Percentiles rank a stretch among this genome's conserved stretches.
phyloP scores from a whole-genome alignment of 2,329 filamentous ascomycete species.

The Fusarium armeniacum region DNA sequence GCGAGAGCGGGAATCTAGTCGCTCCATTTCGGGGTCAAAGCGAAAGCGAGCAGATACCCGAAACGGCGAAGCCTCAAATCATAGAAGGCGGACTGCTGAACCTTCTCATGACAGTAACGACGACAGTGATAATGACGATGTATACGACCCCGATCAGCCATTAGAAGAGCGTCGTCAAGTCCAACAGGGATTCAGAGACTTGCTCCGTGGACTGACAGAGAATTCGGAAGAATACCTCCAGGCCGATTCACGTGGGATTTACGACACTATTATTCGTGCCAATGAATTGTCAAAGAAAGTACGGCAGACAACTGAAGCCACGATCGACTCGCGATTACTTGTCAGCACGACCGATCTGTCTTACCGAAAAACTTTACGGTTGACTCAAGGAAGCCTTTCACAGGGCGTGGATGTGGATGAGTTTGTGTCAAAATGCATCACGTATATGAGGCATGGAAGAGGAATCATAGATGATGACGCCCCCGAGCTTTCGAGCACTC shows the following conservation, averaged over 20 bases:
- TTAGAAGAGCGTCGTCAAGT: conserved; percentile 78
- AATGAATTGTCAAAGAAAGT: conserved; percentile 76
- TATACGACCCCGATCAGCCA: conserved; percentile 88
- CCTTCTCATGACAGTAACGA: conserved; percentile 42
- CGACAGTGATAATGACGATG: conserved; percentile 53
- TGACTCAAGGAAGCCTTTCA: conserved; percentile 78
- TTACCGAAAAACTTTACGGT: conserved; percentile 80
- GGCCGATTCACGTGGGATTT: conserved; percentile 73
- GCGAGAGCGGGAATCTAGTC: conserved; percentile 46
- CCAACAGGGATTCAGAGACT: conserved; percentile 76
- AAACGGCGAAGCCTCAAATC: conserved; percentile 41
- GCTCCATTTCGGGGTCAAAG: conserved; percentile 49
- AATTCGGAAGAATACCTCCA: conserved; percentile 81
- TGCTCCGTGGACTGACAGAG: conserved; percentile 73
- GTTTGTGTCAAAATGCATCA: conserved; percentile 90
- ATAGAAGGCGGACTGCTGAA: conserved; percentile 48
- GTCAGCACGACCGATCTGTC: conserved; percentile 85
- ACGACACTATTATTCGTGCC: conserved; percentile 74
- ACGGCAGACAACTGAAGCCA: conserved; percentile 90
- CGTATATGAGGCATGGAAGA: conserved; percentile 82
- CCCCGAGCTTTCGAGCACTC: conserved; percentile 65
- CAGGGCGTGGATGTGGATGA: conserved; percentile 90
- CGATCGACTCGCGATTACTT: conserved; percentile 88
- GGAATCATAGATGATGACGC: conserved; percentile 67
- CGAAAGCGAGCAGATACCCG: conserved; percentile 52